Evolutionary conservation across 1,139 yeast species (phyloP).

Genomic region (Saccharomyces hybrid): DNA sequence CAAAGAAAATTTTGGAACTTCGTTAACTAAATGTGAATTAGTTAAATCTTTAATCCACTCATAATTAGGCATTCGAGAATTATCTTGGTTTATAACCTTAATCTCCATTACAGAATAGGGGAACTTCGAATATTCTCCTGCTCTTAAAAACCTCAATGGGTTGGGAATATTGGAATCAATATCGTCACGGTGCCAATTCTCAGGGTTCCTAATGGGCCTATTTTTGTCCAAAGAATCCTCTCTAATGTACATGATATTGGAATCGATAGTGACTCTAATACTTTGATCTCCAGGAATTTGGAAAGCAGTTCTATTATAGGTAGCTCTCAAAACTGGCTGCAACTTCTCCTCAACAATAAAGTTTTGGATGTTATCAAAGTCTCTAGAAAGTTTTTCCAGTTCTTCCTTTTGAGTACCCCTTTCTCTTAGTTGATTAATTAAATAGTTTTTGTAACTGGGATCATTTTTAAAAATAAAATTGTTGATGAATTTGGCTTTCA

Average conservation of each 20-base stretch:
- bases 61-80: slow-evolving; percentile 36
- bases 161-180: slow-evolving; percentile 68
- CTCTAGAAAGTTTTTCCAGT: slow-evolving; percentile 45
- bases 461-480: slow-evolving; percentile 47
- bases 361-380: slow-evolving; percentile 51
- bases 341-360: slow-evolving; percentile 60
- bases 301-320: slow-evolving; percentile 88
- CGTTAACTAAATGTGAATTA: slow-evolving; percentile 75
- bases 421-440: slow-evolving; percentile 46
- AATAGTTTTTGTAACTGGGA: slow-evolving; percentile 39
- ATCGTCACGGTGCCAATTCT: slow-evolving; percentile 86
- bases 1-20: slow-evolving; percentile 84
- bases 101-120: slow-evolving; percentile 94
- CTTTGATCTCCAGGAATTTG: slow-evolving; percentile 97
- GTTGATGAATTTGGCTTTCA: slow-evolving; percentile 74
- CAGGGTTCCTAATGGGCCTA: slow-evolving; percentile 84
- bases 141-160: slow-evolving; percentile 66
- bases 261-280: slow-evolving; percentile 81
- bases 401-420: slow-evolving; percentile 45
- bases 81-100: slow-evolving; percentile 46
- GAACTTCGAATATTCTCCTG: slow-evolving; percentile 79
- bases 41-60: slow-evolving; percentile 87
- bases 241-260: slow-evolving; percentile 77
- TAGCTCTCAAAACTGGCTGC: slow-evolving; percentile 83
- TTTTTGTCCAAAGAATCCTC: slow-evolving; percentile 82